phyloP scores from a whole-genome alignment of 2,329 filamentous ascomycete species.

The Paraconiothyrium sp. region DNA sequence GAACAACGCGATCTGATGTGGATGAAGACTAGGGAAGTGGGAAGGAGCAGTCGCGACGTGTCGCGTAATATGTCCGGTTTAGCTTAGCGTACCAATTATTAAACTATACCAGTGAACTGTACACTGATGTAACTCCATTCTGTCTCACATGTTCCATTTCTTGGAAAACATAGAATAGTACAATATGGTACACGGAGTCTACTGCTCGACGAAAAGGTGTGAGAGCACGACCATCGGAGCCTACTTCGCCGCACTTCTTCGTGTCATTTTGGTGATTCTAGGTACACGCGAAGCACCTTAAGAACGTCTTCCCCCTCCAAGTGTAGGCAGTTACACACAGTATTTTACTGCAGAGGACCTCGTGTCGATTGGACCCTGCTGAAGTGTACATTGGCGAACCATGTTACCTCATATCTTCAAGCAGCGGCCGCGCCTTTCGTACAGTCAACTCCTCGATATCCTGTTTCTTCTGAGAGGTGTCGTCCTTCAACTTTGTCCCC shows the following conservation, averaged over 20 bases:
- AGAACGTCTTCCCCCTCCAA: too few relatives aligned
- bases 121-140: too few relatives aligned
- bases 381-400: too few relatives aligned
- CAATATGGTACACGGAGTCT: background rate
- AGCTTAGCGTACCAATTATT: background rate
- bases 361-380: too few relatives aligned
- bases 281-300: too few relatives aligned
- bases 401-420: background rate
- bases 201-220: background rate
- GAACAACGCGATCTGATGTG: too few relatives aligned
- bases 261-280: background rate
- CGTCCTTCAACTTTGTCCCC: slow-evolving; percentile 31
- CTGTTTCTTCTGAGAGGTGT: slow-evolving; percentile 2
- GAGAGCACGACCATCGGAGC: background rate
- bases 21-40: background rate
- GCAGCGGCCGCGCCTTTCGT: background rate
- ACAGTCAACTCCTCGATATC: background rate
- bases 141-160: too few relatives aligned
- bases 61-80: background rate
- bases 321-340: too few relatives aligned
- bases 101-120: too few relatives aligned
- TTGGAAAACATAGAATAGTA: background rate
- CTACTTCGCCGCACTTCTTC: background rate
- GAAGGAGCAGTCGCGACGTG: background rate
- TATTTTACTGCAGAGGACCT: too few relatives aligned